Evolutionary conservation across 768 basidiomycete genomes (phyloP).

Genomic region (Hygrophorus russula): DNA sequence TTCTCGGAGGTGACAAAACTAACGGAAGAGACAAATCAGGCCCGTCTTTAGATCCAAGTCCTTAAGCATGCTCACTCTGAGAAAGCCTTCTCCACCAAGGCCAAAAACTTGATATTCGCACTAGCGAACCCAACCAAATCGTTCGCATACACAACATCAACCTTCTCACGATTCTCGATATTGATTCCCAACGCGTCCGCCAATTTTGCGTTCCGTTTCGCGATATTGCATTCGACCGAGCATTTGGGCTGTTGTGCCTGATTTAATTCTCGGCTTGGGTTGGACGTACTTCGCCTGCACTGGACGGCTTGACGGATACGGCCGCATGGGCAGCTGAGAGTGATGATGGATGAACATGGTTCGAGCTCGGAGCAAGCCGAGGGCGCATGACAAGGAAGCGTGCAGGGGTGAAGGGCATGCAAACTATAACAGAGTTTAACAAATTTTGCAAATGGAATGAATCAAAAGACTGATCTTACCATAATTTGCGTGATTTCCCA

Average conservation of each 20-base stretch:
- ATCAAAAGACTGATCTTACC: constrained; percentile 32
- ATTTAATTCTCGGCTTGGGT: constrained; percentile 19
- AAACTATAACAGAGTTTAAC: constrained; percentile 28
- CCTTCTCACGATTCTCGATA: constrained; percentile 31
- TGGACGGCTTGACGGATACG: constrained; percentile 61
- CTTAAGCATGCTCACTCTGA: constrained; percentile 47
- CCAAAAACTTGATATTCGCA: constrained; percentile 54
- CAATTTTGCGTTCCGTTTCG: constrained; percentile 77
- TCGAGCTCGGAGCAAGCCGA: constrained; percentile 70
- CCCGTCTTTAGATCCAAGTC: constrained; percentile 10
- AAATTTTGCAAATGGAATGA: background rate
- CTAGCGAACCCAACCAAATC: constrained; percentile 54
- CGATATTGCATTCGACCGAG: constrained; percentile 70
- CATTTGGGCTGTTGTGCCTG: constrained; percentile 47
- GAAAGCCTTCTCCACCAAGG: constrained; percentile 71
- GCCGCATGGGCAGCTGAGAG: constrained; percentile 73
- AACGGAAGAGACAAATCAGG: constrained; percentile 3
- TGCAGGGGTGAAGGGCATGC: constrained; percentile 67
- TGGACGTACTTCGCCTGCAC: constrained; percentile 52
- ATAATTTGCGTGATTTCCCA: constrained; percentile 78
- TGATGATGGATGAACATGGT: constrained; percentile 60
- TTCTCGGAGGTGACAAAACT: constrained; percentile 66
- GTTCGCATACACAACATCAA: constrained; percentile 39
- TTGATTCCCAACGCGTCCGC: constrained; percentile 90
- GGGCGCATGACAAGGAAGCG: constrained; percentile 78